A percentile compares a stretch with the other conserved stretches of the same genome.
Conservation (phyloP, 2,329 filamentous ascomycete species). For the Alternaria tenuissima region DNA sequence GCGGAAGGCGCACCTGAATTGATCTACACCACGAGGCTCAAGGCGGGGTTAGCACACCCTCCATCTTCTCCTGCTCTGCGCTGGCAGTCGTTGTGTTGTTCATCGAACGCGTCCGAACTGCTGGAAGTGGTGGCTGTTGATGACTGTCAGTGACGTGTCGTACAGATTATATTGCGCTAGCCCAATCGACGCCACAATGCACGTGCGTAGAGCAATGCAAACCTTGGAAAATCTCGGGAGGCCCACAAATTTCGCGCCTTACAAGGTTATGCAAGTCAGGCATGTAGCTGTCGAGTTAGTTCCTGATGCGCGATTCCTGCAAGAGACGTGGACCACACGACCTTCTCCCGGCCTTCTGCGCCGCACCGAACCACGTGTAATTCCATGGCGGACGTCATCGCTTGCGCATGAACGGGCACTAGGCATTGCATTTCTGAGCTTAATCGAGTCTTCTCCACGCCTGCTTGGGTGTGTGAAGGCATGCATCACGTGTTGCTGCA, state of each 20-base stretch:
- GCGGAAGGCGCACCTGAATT: slow-evolving; percentile 17
- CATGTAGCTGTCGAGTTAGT: slow-evolving; percentile 12
- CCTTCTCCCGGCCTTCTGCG: slow-evolving; percentile 13
- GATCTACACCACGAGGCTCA: slow-evolving; percentile 21
- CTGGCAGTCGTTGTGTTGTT: slow-evolving; percentile 42
- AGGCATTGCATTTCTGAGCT: not conserved
- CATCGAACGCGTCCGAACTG: slow-evolving; percentile 26
- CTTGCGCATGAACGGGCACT: slow-evolving; percentile 13
- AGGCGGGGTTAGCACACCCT: slow-evolving; percentile 31
- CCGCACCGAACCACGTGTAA: slow-evolving; percentile 9
- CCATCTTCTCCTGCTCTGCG: slow-evolving; percentile 32
- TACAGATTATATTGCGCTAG: slow-evolving; percentile 26
- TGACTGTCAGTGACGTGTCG: slow-evolving; percentile 35
- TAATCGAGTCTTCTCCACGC: not conserved
- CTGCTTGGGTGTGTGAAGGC: slow-evolving; percentile 5
- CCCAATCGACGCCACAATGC: slow-evolving; percentile 17
- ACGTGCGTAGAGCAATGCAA: slow-evolving; percentile 17
- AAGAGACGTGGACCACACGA: slow-evolving; percentile 3
- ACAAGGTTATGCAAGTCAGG: slow-evolving; percentile 5
- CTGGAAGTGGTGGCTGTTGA: slow-evolving; percentile 28
- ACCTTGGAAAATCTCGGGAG: slow-evolving; percentile 13
- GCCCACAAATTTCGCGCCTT: slow-evolving; percentile 14
- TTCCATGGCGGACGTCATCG: slow-evolving; percentile 8
- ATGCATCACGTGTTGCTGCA: slow-evolving; percentile 11
- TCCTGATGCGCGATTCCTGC: slow-evolving; percentile 10